Base-by-base conservation (phyloP, 2,329 filamentous ascomycete species). In the Alternaria sp. region DNA sequence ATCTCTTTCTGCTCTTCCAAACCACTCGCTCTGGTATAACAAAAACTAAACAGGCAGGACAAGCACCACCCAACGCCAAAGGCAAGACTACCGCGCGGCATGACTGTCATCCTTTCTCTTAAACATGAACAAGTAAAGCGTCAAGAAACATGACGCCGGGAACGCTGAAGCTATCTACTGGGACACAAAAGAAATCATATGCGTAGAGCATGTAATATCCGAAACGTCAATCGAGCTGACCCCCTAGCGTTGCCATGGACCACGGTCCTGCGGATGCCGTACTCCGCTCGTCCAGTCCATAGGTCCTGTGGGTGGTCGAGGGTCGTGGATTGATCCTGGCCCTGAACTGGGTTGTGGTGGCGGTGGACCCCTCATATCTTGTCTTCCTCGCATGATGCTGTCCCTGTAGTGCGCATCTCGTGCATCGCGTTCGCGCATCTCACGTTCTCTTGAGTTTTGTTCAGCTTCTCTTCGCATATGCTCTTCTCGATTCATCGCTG, bases 241-340 rank as follows among this genome's bases (percentile, higher is more conserved):
- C 28, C 13, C 23, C 47, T 46, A 62, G 17, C 69, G 57, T 53
- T 67, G 62, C 71, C 70, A 71, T 21, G 52, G 47, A 4, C 62
- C 62, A 7, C 69, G 62, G 47, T 73, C 66, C 7, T 66, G 66
- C 25, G 63, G 65, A 49, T 67, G 70, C 44, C 72, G 57, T 11
- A 67, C 66, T n/a, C 66, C 66, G 47, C 36, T 70, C 11, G 64
- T 47, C 72, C 72, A 74, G 46, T 74, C 72, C 61, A 68, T 69
- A 1, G 68, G 65, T 21, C 67, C 68, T 10, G 57, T 28, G 47
- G 64, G 57, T 44, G 65, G 62, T n/a, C 70, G 57, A 23, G 65
- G 62, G 40, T 72, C 68, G 25, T 63, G 65, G 23, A 59, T 62
- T 8, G 65, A 67, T 7, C 66, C 66, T n/a, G 67, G 67, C 17